Conservation (phyloP, 768 basidiomycete genomes). For the Hericium erinaceus region DNA sequence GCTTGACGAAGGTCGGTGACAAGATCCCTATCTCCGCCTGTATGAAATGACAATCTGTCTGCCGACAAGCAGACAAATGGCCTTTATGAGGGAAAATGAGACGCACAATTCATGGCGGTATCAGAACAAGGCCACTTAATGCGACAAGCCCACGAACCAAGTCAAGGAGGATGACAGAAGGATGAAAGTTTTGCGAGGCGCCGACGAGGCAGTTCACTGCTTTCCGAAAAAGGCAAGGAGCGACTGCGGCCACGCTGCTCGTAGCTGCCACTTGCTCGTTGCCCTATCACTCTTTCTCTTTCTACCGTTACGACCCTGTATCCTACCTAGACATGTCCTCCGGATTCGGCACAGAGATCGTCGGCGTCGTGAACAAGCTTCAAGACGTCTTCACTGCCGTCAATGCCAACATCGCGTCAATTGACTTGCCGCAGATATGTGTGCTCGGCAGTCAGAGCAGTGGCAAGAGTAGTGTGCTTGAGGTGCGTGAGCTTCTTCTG, state of each 20-base stretch:
- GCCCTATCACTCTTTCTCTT: slow-evolving; percentile 1
- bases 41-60: too few species aligned
- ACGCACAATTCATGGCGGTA: neutral
- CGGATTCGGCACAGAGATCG: slow-evolving; percentile 74
- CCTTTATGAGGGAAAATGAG: too few species aligned
- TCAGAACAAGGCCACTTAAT: neutral
- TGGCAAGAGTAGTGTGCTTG: slow-evolving; percentile 88
- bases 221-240: neutral
- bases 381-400: slow-evolving; percentile 87
- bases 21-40: too few species aligned
- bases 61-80: too few species aligned
- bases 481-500: slow-evolving; percentile 41
- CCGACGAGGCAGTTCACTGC: neutral
- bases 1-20: too few species aligned
- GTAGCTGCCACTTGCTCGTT: neutral
- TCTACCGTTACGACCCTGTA: slow-evolving; percentile 4
- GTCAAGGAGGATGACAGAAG: neutral
- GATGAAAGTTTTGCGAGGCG: neutral
- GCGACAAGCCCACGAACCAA: neutral
- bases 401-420: slow-evolving; percentile 64
- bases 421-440: slow-evolving; percentile 90
- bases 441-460: slow-evolving; percentile 88
- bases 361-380: slow-evolving; percentile 75
- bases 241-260: neutral
- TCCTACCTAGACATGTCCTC: slow-evolving; percentile 31